phyloP scores from a whole-genome alignment of 2,329 filamentous ascomycete species.

The Colletotrichum falcatum region DNA sequence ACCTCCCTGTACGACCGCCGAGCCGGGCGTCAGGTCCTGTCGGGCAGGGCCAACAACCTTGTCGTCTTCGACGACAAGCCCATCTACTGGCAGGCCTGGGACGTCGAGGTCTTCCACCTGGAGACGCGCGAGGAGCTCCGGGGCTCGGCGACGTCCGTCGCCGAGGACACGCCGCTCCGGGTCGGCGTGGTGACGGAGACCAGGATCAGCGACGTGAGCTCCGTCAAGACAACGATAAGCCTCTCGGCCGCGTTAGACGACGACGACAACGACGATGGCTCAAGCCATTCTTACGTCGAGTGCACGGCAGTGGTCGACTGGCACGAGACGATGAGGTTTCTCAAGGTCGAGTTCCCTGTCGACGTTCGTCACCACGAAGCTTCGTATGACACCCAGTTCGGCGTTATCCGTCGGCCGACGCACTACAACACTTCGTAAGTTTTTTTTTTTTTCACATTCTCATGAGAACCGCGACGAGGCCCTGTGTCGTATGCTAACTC shows the following conservation, averaged over 20 bases:
- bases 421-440: constrained; percentile 76
- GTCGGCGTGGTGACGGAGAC: constrained; percentile 71
- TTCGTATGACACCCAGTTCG: constrained; percentile 76
- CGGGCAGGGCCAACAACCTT: constrained; percentile 72
- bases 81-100: constrained; percentile 79
- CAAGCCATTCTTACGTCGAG: constrained; percentile 64
- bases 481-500: neutral
- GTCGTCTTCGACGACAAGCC: constrained; percentile 79
- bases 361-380: constrained; percentile 74
- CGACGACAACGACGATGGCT: constrained; percentile 12
- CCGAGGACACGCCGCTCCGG: constrained; percentile 62
- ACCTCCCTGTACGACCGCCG: constrained; percentile 70
- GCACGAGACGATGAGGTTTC: constrained; percentile 77
- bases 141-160: constrained; percentile 62
- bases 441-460: no score
- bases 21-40: constrained; percentile 68
- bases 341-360: constrained; percentile 78
- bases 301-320: constrained; percentile 74
- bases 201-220: constrained; percentile 73
- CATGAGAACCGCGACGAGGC: fast-evolving
- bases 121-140: constrained; percentile 70
- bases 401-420: constrained; percentile 72
- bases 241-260: constrained; percentile 60
- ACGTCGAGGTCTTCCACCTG: constrained; percentile 76
- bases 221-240: constrained; percentile 73